These are phyloP conservation scores for Sugiyamaella grinbergsii DNA, from an alignment of 1,139 yeast genomes.

Conservation along the genomic window DNA sequence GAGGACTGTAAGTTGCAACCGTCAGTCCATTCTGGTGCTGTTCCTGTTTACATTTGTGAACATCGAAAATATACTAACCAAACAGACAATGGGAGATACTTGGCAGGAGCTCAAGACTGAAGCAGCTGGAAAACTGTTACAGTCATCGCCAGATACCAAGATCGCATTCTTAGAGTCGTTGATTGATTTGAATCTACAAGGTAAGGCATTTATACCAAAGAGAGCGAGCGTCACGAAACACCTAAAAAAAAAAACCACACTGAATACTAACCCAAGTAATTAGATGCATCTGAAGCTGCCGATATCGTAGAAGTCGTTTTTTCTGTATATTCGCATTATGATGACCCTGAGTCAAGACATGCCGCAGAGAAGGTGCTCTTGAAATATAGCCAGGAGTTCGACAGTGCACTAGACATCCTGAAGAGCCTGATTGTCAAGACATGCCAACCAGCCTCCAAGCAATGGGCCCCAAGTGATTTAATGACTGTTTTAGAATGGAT, in stretches of 20 bases:
- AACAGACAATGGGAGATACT: slow-evolving; percentile 10
- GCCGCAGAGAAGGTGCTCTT: slow-evolving; percentile 47
- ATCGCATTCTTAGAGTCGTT: slow-evolving; percentile 8
- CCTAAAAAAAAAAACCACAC: no score
- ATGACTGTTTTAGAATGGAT: slow-evolving; percentile 62
- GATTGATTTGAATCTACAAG: not conserved
- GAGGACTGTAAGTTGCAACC: no score
- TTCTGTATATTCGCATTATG: slow-evolving; percentile 54
- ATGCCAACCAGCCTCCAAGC: slow-evolving; percentile 19
- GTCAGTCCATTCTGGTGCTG: no score
- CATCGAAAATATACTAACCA: slow-evolving; percentile 1
- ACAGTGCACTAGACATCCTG: slow-evolving; percentile 39
- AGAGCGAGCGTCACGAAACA: not conserved
- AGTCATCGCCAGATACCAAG: slow-evolving; percentile 7
- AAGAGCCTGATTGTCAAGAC: slow-evolving; percentile 1
- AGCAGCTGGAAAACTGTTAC: slow-evolving; percentile 4
- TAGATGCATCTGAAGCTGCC: slow-evolving; percentile 12
- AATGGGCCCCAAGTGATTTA: slow-evolving; percentile 56
- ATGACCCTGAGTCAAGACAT: slow-evolving; percentile 52
- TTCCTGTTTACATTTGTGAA: no score
- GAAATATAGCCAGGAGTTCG: slow-evolving; percentile 42
- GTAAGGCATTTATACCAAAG: no score
- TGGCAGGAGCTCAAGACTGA: slow-evolving; percentile 10
- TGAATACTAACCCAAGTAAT: not conserved
- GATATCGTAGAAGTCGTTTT: slow-evolving; percentile 43